Base-by-base conservation (phyloP, 2,329 filamentous ascomycete species). In the Monosporascus cannonballus region DNA sequence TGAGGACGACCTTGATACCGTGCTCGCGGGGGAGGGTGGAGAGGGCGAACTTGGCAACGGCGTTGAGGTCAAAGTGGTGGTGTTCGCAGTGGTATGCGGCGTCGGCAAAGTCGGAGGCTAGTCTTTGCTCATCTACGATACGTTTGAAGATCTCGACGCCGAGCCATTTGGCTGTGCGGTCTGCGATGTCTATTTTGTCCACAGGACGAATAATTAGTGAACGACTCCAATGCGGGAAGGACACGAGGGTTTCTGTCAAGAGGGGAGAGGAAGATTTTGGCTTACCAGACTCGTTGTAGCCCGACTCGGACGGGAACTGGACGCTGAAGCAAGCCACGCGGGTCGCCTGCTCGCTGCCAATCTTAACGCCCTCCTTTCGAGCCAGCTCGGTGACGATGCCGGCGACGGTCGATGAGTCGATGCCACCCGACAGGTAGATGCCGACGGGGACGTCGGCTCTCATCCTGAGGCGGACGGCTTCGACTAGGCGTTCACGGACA, bases 391-490 rank as follows among this genome's bases (percentile, higher is more conserved):
- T 73, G 2, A 76, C 73, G 59, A 83, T 81, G 4, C 80, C 80
- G 14, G 79, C 79, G 20, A 83, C 64, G 1, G 73, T 70, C 0
- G 78, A 81, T 0, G 77, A 81, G 59, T 83, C 80, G 49, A 84
- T 74, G 2, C 80, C 80, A 5, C 80, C 80, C 27, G 72, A 76
- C 0, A 83, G 67, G 51, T 79, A 83, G 48, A 84, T 67, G 2
- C 77, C 80, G 3, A 83, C 68, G 1, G 78, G 77, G 0, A 83
- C 80, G 61, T 84, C 80, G 1, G 80, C 79, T n/a, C 75, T 70
- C 9, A 83, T 67, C 6, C 80, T 74, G 20, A 80, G 57, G 18
- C 71, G 71, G 9, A 82, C 68, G 0, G 79, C 71, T 39, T 83
- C 77, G 1, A 80, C 59, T n/a, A 83, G 60, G 1, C 69, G 69